Percentiles rank a stretch among this genome's conserved stretches.
These are phyloP conservation scores for Agrocybe praecox DNA, from an alignment of 768 basidiomycete genomes.

Conservation along the genomic window DNA sequence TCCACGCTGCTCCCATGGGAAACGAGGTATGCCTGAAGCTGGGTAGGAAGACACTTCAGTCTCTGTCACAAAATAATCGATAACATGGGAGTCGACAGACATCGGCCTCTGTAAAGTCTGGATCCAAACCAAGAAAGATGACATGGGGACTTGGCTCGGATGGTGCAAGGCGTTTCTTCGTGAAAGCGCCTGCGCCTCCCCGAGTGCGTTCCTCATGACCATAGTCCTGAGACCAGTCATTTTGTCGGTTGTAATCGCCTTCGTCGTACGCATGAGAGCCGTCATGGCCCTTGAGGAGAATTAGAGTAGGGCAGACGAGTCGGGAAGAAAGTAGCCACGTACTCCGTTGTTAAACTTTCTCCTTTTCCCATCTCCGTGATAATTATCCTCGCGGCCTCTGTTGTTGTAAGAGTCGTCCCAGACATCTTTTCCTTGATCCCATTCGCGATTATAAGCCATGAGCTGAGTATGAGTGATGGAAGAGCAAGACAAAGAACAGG, in stretches of 20 bases:
- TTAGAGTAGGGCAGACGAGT: constrained; percentile 11
- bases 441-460: constrained; percentile 85
- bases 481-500: constrained; percentile 30
- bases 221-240: constrained; percentile 47
- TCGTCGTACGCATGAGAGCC: constrained; percentile 29
- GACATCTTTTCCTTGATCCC: constrained; percentile 78
- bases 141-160: constrained; percentile 92
- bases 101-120: constrained; percentile 91
- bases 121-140: constrained; percentile 93
- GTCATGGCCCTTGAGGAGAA: constrained; percentile 52
- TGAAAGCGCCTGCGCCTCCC: constrained; percentile 42
- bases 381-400: constrained; percentile 70
- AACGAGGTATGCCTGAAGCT: constrained; percentile 82
- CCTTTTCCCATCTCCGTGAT: constrained; percentile 71
- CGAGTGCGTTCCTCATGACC: constrained; percentile 53
- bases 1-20: constrained; percentile 76
- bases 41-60: constrained; percentile 42
- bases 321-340: constrained; percentile 25
- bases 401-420: constrained; percentile 53
- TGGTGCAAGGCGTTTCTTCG: constrained; percentile 78
- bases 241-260: constrained; percentile 24
- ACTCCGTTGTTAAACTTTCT: constrained; percentile 82
- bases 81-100: constrained; percentile 59
- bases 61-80: constrained; percentile 27
- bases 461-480: constrained; percentile 11